Evolutionary conservation across 2,329 filamentous ascomycete species (phyloP), one percentile per base, ranked within the genome.

Genomic region (Chaetoscypha palmicola): DNA sequence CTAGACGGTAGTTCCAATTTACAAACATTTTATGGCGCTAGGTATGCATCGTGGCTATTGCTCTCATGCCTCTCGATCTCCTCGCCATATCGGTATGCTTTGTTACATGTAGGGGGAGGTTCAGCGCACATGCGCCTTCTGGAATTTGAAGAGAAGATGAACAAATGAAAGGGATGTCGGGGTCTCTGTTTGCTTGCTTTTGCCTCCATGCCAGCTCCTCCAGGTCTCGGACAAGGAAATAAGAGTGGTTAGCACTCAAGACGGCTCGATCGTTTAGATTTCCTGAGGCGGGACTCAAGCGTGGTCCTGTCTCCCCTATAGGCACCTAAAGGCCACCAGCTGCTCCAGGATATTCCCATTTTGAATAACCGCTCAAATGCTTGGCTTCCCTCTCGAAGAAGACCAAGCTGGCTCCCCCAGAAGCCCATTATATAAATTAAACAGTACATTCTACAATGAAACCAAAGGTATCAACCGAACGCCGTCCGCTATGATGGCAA

Each of bases 381-480:
- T 37, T 44, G 37, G 43, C 39, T 35, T 34, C 31, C 35, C 17
- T 24, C 38, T 36, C 47, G 24, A 48, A 48, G 37, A 44, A 49
- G 49, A 47, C 44, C 41, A 46, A 46, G 48, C 54, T 52, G 53
- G 54, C 54, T 54, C 43, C 53, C 52, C 53, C 50, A 43, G 37
- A 50, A 55, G 54, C 55, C 54, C 45, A 62, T 63, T 63, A 63
- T 59, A 60, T 60, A 60, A 53, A 63, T 63, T 62, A 63, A 60
- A 62, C 54, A 60, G 59, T 62, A 63, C 57, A 61, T 58, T 61
- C 60, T 63, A 64, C 59, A 59, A 58, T 54, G 58, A 59, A 62
- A 58, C 57, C 54, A 60, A 62, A 59, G 56, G 54, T 62, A 59
- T 61, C 58, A 61, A 60, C 61, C 58, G 46, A 62, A 64, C 61